Evolutionary conservation across 2,329 filamentous ascomycete species (phyloP), one percentile per base, ranked within the genome.

Genomic region (Hypoxylon sp.): DNA sequence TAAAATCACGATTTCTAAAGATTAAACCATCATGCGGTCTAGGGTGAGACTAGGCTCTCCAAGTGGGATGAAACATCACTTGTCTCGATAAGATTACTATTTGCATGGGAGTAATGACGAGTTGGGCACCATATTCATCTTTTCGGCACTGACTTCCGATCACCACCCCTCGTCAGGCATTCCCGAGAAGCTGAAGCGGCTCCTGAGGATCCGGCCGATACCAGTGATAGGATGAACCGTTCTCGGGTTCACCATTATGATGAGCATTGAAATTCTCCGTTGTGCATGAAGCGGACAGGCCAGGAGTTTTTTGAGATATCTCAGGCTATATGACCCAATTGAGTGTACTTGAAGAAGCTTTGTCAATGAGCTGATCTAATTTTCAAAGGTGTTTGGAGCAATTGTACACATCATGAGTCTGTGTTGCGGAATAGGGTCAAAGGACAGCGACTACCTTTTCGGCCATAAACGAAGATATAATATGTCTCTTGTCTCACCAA

Each of bases 41-140:
- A 40, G 50, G 28, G 48, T 51, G 55, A 57, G 61, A 53, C 61
- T 64, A 38, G 51, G 42, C 18, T 58, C 12, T 45, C 46, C 38
- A 52, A 42, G 61, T 52, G 50, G 58, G 64, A 67, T 69, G 67
- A 69, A 69, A 69, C 67, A 58, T 46, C 33, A 49, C 58, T 28
- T 60, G 67, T 69, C 64, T 69, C 67, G 64, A 67, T 67, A 20
- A 61, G 48, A 67, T 66, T 68, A 59, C 58, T 61, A 42, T 38
- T 58, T 54, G 20, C 54, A 48, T 50, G 51, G 57, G 40, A 62
- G 62, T n/a, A 20, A 36, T 46, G 46, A 55, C 42, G 46, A 61
- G 32, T 14, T 53, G 32, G 24, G 44, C 24, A 38, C 24, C 30
- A 57, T 51, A 33, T 22, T 28, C 32, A 26, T 26, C 22, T 48